A percentile compares a stretch with the other conserved stretches of the same genome.
These are phyloP conservation scores for Pezicula neosporulosa DNA, from an alignment of 2,329 filamentous ascomycete genomes.

Conservation along the genomic window DNA sequence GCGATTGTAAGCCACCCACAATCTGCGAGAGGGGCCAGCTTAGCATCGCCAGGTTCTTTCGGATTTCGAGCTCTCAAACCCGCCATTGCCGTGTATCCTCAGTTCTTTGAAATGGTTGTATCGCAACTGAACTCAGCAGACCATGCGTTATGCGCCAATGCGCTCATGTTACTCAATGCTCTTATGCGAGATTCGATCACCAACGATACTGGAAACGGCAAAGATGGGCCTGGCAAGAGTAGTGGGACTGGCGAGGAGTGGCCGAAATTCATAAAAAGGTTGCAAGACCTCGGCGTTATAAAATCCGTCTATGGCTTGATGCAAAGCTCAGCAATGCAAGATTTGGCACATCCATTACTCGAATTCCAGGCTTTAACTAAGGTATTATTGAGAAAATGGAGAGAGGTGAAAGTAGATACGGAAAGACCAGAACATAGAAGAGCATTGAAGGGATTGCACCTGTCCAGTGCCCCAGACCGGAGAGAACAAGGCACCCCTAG, in stretches of 20 bases:
- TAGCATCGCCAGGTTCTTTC: slow-evolving; percentile 57
- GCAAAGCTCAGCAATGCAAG: slow-evolving; percentile 89
- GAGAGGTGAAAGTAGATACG: slow-evolving; percentile 77
- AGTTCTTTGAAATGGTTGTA: slow-evolving; percentile 93
- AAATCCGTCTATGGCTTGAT: slow-evolving; percentile 89
- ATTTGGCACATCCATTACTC: slow-evolving; percentile 82
- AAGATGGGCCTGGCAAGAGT: slow-evolving; percentile 29
- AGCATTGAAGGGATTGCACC: slow-evolving; percentile 72
- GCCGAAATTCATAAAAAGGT: slow-evolving; percentile 89
- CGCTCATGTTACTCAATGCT: slow-evolving; percentile 91
- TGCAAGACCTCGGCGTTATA: slow-evolving; percentile 92
- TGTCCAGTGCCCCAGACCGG: slow-evolving; percentile 72
- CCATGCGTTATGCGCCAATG: slow-evolving; percentile 92
- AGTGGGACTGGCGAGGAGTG: slow-evolving; percentile 64
- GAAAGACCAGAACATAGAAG: slow-evolving; percentile 85
- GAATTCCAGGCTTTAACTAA: slow-evolving; percentile 95
- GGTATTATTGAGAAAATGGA: slow-evolving; percentile 82
- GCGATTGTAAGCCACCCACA: slow-evolving; percentile 87
- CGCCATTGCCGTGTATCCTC: slow-evolving; percentile 83
- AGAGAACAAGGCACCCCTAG: slow-evolving; percentile 31
- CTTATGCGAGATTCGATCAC: slow-evolving; percentile 89
- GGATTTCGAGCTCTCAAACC: slow-evolving; percentile 92
- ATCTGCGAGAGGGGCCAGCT: slow-evolving; percentile 39
- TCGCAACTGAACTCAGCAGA: slow-evolving; percentile 89
- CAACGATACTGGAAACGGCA: slow-evolving; percentile 54